A percentile compares a stretch with the other conserved stretches of the same genome.
These are phyloP conservation scores for Aspergillus sp. DNA, from an alignment of 2,329 filamentous ascomycete genomes.

Conservation along the genomic window DNA sequence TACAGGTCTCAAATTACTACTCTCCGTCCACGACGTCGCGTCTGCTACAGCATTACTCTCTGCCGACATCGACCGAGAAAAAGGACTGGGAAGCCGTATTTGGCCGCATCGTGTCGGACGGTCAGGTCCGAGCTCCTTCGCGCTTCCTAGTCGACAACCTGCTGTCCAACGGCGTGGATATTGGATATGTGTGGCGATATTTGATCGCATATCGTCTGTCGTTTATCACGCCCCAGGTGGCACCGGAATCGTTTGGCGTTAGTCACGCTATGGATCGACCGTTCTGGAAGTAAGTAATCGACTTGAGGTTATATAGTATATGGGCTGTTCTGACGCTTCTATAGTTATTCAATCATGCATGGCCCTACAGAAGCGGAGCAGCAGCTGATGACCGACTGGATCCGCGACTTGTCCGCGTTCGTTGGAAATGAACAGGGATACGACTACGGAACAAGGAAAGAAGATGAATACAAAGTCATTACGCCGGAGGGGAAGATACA, in stretches of 20 bases:
- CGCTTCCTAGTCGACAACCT: conserved; percentile 20
- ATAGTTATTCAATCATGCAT: conserved; percentile 40
- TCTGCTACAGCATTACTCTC: conserved; percentile 35
- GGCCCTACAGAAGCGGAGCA: conserved; percentile 37
- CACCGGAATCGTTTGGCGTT: conserved; percentile 30
- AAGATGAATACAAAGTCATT: conserved; percentile 38
- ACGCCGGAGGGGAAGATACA: conserved; percentile 35
- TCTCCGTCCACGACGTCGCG: conserved; percentile 39
- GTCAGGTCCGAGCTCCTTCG: conserved; percentile 22
- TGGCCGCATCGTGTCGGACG: conserved; percentile 36
- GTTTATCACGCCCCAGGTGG: conserved; percentile 43
- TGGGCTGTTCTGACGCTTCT: background rate
- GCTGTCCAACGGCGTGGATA: conserved; percentile 30
- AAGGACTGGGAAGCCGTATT: conserved; percentile 41
- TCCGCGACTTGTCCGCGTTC: conserved; percentile 39
- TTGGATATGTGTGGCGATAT: conserved; percentile 44
- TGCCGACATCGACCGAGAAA: conserved; percentile 31
- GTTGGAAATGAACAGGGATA: conserved; percentile 32
- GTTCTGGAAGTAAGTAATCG: conserved; percentile 42
- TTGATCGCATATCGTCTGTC: conserved; percentile 44
- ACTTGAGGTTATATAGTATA: background rate
- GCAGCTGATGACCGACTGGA: conserved; percentile 41
- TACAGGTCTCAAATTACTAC: conserved; percentile 48
- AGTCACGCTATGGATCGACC: conserved; percentile 45
- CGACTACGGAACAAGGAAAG: conserved; percentile 33